Base-by-base conservation (phyloP, 495 filamentous ascomycete species). In the Penicillium herquei region DNA sequence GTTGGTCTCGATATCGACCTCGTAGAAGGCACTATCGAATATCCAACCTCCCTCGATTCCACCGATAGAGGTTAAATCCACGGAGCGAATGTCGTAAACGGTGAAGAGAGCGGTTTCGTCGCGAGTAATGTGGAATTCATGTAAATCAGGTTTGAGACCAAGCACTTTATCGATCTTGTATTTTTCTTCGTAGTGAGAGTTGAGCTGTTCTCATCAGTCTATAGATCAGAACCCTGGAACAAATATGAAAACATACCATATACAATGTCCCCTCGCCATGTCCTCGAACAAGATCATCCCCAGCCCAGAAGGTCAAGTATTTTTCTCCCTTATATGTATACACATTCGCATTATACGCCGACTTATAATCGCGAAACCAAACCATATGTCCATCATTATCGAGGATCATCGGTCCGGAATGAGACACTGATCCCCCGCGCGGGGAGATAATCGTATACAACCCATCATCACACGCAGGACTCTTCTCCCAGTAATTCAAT, bases 231-330 rank as follows among this genome's bases (percentile, higher is more conserved):
- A 26, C 21, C 21, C 1, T 26, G 21, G 21, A 26, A 26, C 21
- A 26, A 1, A 26, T 26, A 12, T 13, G 13, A 14, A 32, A 31
- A 55, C 72, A 41, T 63, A 80, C 79, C 79, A 83, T 77, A 39
- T 78, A 79, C 42, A 74, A 73, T 39, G 56, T 54, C 3, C 80
- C 80, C 26, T 70, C 68, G 1, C 79, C 79, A 61, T 81, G 77
- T 3, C 75, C 80, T 6, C 65, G 64, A n/a, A 77, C 58, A 1
- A 64, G 62, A 57, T 79, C 75, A 64, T 80, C 63, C 0, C 79
- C 79, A 13, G 69, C 69, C 80, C 79, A 82, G 51, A 80, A 82
- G 0, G 77, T 79, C 39, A 83, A 54, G 62, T 78, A 80, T 4
- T 65, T 62, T 56, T 72, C 61, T 6, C 70, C 74, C 41, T 68